A percentile compares a stretch with the other conserved stretches of the same genome.
Conservation (phyloP, 768 basidiomycete genomes). For the Mycena galopus region DNA sequence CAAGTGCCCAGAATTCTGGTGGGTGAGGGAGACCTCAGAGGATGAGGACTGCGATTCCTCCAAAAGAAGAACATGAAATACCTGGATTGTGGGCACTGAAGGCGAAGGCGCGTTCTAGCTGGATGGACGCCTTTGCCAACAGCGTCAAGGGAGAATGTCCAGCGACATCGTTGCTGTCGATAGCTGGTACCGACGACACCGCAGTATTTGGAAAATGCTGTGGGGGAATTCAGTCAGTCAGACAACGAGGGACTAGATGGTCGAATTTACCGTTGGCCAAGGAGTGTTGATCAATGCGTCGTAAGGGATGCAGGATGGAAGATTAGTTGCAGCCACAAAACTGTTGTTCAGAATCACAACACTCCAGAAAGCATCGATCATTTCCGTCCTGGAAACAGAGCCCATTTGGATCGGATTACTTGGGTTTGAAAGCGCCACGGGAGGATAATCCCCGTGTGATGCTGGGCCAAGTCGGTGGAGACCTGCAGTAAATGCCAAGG, state of each 20-base stretch:
- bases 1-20: background rate
- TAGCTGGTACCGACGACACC: too few species aligned
- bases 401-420: background rate
- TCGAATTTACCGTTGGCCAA: conserved; percentile 11
- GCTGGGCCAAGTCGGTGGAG: conserved; percentile 20
- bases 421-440: background rate
- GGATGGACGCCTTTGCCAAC: conserved; percentile 15
- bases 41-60: background rate
- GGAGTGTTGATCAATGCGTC: conserved; percentile 20
- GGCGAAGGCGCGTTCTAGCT: conserved; percentile 20
- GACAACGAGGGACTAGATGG: background rate
- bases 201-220: background rate
- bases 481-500: conserved; percentile 17
- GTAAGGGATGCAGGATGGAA: conserved; percentile 17
- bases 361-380: conserved; percentile 28
- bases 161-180: background rate
- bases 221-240: background rate
- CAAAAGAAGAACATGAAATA: background rate
- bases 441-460: background rate
- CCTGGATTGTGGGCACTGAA: background rate
- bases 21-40: background rate
- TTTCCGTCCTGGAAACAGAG: background rate
- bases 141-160: background rate
- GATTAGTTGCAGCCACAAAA: conserved; percentile 23
- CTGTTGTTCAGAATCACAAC: conserved; percentile 27